Base-by-base conservation (phyloP, 352 stramenopile genomes). In the Pilasporangium apinafurcum region DNA sequence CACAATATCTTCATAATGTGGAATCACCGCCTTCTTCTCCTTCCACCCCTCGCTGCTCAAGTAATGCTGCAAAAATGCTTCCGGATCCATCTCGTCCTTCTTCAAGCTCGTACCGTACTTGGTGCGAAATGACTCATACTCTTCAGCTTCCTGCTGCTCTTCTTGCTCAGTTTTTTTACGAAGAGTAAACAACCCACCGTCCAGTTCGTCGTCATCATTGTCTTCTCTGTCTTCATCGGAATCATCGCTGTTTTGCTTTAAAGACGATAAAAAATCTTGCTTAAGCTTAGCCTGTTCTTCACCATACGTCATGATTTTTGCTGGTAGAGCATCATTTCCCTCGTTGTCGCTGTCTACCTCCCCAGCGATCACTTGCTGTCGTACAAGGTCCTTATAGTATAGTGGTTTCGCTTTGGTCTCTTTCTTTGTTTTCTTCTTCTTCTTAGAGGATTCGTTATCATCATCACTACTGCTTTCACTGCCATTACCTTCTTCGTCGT, bases 301-400 rank as follows among this genome's bases (percentile, higher is more conserved):
- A 4, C 62, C 53, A 44, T 87, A 90, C 21, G 75, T 83, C 40
- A 72, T 56, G n/a, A 84, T 62, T 6, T 39, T 50, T 8, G 39
- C 12, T 9, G 32, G 17, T 29, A 60, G 48, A 14, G 77, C 55
- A n/a, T 82, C 60, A 4, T 82, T 65, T 16, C 89, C 82, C 3
- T 83, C 69, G 33, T 96, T 77, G 72, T 80, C 68, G 33, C 60
- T 83, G 46, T 66, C 78, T 7, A 86, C 51, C 32, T 94, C 66
- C 1, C 82, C 84, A 0, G 75, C 86, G 16, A 98, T 86, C 36
- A 96, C 92, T 58, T 98, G 88, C 45, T 97, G 89, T 10, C 96
- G 78, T 31, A 98, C 73, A 24, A 99, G 68, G 73, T 99, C 96
- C 55, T 98, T 98, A 73, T 94, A 94, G 46, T 94, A 92, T 41